Base-by-base conservation (phyloP, 805 yeast genomes). In the Lipomyces sp. region DNA sequence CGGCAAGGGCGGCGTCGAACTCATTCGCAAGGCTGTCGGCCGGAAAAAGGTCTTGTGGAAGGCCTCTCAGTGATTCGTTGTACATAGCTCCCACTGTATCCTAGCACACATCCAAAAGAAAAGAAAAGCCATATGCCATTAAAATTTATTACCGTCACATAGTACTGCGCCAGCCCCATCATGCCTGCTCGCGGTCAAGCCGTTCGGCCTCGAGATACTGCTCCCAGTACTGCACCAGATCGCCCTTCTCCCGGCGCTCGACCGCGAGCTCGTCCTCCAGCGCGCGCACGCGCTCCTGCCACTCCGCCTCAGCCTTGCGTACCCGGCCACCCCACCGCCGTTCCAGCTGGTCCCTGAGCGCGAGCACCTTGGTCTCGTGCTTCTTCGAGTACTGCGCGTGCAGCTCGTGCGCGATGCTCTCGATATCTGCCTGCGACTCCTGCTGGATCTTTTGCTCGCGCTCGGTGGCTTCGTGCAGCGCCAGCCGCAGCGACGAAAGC, bases 1-100 rank as follows among this genome's bases (percentile, higher is more conserved):
- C 11, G 68, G 69, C 21, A 60, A 58, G 14, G 62, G 64, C 19
- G 70, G 71, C 11, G 65, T 68, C 11, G 53, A 53, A 29, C 40
- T 57, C 16, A 51, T 57, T 24, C 59, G 59, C 31, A 54, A 53
- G 43, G 47, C 58, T 14, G 37, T 36, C 8, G 43, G 51, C 4
- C 28, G 47, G 32, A 55, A 57, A 33, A 57, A 57, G 24, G 48
- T 49, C 18, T 37, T 56, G 24, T 57, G 60, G 60, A 57, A 57
- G 40, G 60, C 61, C n/a, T 28, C 45, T 10, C 50, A 45, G 45
- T 49, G n/a, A n/a, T n/a, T n/a, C n/a, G n/a, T n/a, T n/a, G n/a
- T n/a, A n/a, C n/a, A n/a, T n/a, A n/a, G n/a, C n/a, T n/a, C n/a
- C n/a, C n/a, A n/a, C n/a, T n/a, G n/a, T n/a, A n/a, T n/a, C n/a